phyloP scores from a whole-genome alignment of 768 basidiomycete genomes.

The Erythrobasidium yunnanense region DNA sequence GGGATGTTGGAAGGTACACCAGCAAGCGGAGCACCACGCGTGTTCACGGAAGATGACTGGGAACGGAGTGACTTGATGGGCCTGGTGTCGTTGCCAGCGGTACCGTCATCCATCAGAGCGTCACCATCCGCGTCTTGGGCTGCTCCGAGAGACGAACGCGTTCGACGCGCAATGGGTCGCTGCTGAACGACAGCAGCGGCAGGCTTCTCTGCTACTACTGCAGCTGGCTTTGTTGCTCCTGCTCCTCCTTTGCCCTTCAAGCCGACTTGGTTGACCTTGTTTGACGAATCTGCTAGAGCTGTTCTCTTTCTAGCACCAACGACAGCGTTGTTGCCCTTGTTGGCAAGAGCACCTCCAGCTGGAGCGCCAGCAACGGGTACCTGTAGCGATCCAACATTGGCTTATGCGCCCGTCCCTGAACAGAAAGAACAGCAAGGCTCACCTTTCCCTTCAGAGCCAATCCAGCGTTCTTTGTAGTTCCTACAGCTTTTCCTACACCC shows the following conservation, averaged over 20 bases:
- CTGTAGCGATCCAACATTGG: no score
- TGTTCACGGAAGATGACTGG: not conserved
- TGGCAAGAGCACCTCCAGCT: not conserved
- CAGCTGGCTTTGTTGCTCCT: not conserved
- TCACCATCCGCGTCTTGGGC: not conserved
- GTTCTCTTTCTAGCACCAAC: not conserved
- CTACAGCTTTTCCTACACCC: not conserved
- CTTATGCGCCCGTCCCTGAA: not conserved
- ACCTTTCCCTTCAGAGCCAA: slow-evolving; percentile 14
- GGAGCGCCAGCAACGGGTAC: no score
- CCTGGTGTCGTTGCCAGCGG: not conserved
- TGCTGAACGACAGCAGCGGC: not conserved
- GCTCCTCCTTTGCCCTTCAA: no score
- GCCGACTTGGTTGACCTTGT: slow-evolving; percentile 11
- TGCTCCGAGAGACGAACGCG: not conserved
- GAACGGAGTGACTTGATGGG: slow-evolving; percentile 26
- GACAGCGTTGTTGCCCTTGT: not conserved
- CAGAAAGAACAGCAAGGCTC: not conserved
- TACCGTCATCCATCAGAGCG: slow-evolving; percentile 3
- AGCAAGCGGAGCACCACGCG: slow-evolving; percentile 2
- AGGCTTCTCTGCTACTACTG: not conserved
- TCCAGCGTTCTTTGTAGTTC: slow-evolving; percentile 20
- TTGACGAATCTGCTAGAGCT: slow-evolving; percentile 23
- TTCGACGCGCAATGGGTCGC: not conserved
- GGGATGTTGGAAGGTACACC: slow-evolving; percentile 11